These are phyloP conservation scores for Nemania sp. DNA, from an alignment of 2,329 filamentous ascomycete species.

Conservation along the genomic window DNA sequence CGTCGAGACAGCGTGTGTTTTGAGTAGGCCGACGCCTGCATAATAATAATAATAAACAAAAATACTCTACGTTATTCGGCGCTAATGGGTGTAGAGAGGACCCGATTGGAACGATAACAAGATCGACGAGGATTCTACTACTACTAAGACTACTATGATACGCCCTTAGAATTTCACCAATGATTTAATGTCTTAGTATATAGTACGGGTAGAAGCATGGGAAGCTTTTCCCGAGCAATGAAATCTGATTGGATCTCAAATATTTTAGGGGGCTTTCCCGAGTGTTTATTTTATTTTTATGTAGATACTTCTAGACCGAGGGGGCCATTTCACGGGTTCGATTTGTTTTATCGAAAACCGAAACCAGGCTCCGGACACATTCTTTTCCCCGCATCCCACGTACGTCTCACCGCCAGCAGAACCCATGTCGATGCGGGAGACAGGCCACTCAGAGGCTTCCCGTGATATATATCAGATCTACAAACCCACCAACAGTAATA, in stretches of 20 bases:
- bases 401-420: slow-evolving; percentile 18
- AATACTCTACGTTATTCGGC: neutral
- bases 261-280: neutral
- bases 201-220: slow-evolving; percentile 3
- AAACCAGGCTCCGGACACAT: neutral
- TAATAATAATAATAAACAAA: neutral
- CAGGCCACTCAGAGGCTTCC: slow-evolving; percentile 3
- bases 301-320: neutral
- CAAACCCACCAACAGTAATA: slow-evolving; percentile 7
- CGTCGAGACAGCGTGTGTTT: slow-evolving; percentile 49
- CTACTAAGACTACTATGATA: neutral
- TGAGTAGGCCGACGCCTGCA: slow-evolving; percentile 38
- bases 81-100: slow-evolving; percentile 6
- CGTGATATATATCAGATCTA: slow-evolving; percentile 2
- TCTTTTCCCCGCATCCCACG: slow-evolving; percentile 5
- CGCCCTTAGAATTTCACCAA: slow-evolving; percentile 6
- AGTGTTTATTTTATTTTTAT: too few species aligned
- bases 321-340: neutral
- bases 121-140: neutral
- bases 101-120: neutral
- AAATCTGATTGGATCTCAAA: slow-evolving; percentile 3
- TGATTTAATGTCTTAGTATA: slow-evolving; percentile 5
- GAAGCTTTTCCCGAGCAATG: slow-evolving; percentile 6
- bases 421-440: slow-evolving; percentile 8
- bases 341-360: neutral